Conservation (phyloP, 2,329 filamentous ascomycete species). For the Fusarium sterilihyphosum region DNA sequence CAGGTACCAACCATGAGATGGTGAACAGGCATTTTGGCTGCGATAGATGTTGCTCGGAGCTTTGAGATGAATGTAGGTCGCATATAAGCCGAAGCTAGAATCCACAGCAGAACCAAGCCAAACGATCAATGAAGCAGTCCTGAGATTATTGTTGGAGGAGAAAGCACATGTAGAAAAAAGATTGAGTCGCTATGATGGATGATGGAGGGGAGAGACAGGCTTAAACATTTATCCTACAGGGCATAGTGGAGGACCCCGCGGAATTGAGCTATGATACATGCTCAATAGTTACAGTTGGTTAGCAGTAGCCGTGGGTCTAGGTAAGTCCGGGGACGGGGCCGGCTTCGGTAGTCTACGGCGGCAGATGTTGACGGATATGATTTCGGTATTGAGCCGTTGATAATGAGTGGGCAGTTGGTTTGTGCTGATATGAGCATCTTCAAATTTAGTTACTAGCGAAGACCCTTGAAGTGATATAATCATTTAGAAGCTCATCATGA, state of each 20-base stretch:
- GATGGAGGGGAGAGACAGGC: conserved; percentile 30
- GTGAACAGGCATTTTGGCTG: conserved; percentile 74
- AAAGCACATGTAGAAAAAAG: background rate
- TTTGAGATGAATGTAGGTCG: conserved; percentile 20
- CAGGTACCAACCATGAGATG: conserved; percentile 93
- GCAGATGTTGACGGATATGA: conserved; percentile 23
- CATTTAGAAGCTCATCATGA: conserved; percentile 4
- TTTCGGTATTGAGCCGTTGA: background rate
- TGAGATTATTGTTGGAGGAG: background rate
- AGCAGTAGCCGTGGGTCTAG: conserved; percentile 13
- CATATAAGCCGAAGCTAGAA: background rate
- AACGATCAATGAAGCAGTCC: background rate
- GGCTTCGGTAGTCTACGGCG: conserved; percentile 34
- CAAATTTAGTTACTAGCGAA: background rate
- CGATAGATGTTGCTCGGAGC: conserved; percentile 24
- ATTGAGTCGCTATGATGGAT: conserved; percentile 9
- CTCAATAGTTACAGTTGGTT: background rate
- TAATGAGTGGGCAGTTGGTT: background rate
- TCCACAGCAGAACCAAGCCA: background rate
- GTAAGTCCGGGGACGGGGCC: conserved; percentile 4
- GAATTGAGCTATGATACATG: conserved; percentile 12
- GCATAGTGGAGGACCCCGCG: conserved; percentile 24
- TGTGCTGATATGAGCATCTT: background rate
- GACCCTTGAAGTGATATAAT: background rate
- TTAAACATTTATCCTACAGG: conserved; percentile 43